Conservation (phyloP, 2,329 filamentous ascomycete genomes). For the Dothideomycetes sp. region DNA sequence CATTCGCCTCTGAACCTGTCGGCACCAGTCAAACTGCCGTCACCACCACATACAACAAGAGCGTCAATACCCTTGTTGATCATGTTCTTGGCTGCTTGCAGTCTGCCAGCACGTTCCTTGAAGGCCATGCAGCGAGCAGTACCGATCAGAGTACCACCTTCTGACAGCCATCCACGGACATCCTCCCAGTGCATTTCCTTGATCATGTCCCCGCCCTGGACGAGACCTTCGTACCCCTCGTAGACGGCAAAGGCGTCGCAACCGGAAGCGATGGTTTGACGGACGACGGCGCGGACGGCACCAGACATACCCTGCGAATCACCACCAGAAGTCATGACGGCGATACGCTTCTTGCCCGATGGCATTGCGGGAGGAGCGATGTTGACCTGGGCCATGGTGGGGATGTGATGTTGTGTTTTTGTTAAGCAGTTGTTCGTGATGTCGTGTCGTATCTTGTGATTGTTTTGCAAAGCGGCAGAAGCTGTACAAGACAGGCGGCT, state of each 20-base stretch:
- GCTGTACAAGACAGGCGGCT: constrained; percentile 9
- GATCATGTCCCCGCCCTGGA: constrained; percentile 82
- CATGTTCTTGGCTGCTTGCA: constrained; percentile 89
- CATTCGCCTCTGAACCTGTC: constrained; percentile 90
- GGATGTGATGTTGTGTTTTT: constrained; percentile 1
- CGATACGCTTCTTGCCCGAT: constrained; percentile 54
- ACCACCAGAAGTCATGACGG: constrained; percentile 87
- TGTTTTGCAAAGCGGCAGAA: neutral
- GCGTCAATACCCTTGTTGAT: constrained; percentile 88
- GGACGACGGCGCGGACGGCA: constrained; percentile 79
- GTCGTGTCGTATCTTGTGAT: neutral
- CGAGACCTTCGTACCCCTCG: constrained; percentile 93
- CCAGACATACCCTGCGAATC: constrained; percentile 95
- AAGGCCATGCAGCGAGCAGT: constrained; percentile 90
- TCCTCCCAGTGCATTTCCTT: constrained; percentile 83
- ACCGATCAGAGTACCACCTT: constrained; percentile 91
- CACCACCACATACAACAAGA: constrained; percentile 91
- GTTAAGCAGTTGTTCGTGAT: neutral
- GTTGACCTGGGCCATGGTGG: constrained; percentile 14
- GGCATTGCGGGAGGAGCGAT: constrained; percentile 12
- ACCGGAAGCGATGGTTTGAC: constrained; percentile 74
- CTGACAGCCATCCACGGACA: constrained; percentile 86
- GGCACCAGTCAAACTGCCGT: constrained; percentile 90
- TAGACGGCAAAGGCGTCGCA: constrained; percentile 49
- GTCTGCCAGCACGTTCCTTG: constrained; percentile 74